Evolutionary conservation across 768 basidiomycete species (phyloP), one percentile per base, ranked within the genome.

Genomic region (Amanita rubescens): DNA sequence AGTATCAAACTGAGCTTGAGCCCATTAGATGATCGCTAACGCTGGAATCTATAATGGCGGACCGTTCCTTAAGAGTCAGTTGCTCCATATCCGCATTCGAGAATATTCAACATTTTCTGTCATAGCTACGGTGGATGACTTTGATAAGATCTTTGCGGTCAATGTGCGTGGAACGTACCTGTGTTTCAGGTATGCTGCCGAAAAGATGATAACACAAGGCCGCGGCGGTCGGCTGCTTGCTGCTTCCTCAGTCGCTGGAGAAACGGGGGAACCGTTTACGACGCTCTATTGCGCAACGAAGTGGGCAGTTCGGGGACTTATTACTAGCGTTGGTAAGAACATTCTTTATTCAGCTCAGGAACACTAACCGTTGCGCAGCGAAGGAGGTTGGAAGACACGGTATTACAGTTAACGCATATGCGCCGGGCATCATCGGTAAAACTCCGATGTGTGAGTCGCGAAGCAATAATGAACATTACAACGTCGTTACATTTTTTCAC

Each of bases 201-300:
- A 65, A 20, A 64, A 67, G 48, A 78, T 78, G 76, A 68, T 76
- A 32, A 62, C 63, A 24, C 75, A 76, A 61, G 72, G 73, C 24
- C 58, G 57, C 3, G 75, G 76, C 6, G 76, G 76, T 0, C 62
- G 73, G 39, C 71, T 77, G 22, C 67, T 77, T 17, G 74, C 75
- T 11, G 73, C 74, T 1, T 69, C 65, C 8, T 78, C 75, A 5
- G 55, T 71, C 0, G 67, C 64, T 1, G 74, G 74, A 20, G 70
- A 71, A 55, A 20, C 22, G 62, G 63, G 62, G 5, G 53, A 42
- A 15, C 17, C 55, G 15, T 48, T 33, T 27, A n/a, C 59, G 8
- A 34, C 55, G 8, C 63, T 67, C 6, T 74, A 75, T 49, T 60
- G 63, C 43, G 42, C 68, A 0, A 71, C 64, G 1, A 74, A 75